Evolutionary conservation across 1,139 yeast genomes (phyloP).

Genomic region (Diutina scorzettiae): DNA sequence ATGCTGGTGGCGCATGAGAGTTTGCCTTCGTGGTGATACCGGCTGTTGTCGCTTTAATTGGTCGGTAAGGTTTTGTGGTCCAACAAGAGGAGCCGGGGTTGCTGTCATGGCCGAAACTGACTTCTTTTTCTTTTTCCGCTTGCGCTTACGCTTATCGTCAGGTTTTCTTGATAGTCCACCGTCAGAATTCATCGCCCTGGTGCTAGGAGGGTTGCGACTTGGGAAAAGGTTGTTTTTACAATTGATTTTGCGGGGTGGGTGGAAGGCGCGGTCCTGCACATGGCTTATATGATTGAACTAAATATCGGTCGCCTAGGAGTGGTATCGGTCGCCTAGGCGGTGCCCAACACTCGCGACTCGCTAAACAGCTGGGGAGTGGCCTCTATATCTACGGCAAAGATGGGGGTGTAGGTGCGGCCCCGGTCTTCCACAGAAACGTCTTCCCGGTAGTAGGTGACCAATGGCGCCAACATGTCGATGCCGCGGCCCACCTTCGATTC

Average conservation of each 20-base stretch:
- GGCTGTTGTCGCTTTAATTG: not conserved
- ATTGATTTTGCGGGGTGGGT: too few species aligned
- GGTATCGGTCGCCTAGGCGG: too few species aligned
- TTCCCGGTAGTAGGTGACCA: conserved; percentile 45
- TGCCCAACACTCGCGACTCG: conserved; percentile 1
- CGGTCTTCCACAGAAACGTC: conserved; percentile 26
- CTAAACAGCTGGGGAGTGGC: not conserved
- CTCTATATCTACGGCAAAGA: conserved; percentile 17
- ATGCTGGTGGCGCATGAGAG: conserved; percentile 27
- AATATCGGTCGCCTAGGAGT: too few species aligned
- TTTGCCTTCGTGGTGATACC: conserved; percentile 23
- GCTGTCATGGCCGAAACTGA: not conserved
- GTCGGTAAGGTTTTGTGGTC: not conserved
- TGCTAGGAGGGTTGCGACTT: too few species aligned
- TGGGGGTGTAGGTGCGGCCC: conserved; percentile 18
- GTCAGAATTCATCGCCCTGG: conserved; percentile 5
- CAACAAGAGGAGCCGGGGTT: not conserved
- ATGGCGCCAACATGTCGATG: conserved; percentile 42
- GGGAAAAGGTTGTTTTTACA: too few species aligned
- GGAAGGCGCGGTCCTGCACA: too few species aligned
- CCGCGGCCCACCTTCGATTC: conserved; percentile 41
- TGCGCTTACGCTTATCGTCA: conserved; percentile 3
- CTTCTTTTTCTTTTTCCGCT: conserved; percentile 2
- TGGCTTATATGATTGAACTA: too few species aligned
- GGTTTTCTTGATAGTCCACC: conserved; percentile 6